Base-by-base conservation (phyloP, 2,329 filamentous ascomycete species). In the Colletotrichum magnum region DNA sequence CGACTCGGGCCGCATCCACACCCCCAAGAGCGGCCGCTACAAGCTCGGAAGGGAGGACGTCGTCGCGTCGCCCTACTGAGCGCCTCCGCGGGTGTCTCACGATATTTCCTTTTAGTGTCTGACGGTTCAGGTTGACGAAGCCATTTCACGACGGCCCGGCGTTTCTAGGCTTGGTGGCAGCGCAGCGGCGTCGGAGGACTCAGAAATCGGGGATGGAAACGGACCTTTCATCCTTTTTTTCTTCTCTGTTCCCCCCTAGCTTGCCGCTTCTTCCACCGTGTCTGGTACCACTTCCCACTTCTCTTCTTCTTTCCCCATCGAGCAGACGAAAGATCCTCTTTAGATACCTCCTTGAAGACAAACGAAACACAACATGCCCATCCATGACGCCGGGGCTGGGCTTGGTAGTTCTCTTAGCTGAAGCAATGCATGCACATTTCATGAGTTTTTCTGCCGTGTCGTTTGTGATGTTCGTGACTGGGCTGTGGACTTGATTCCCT, bases 1-100 rank as follows among this genome's bases (percentile, higher is more conserved):
- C 71, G 85, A 84, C 71, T 83, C 84, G 2, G 85, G 85, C 5
- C 81, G 88, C 2, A 84, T 91, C 56, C 84, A 85, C 1, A 88
- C 82, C 1, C 81, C 80, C 47, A 81, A 85, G 24, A 90, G 88
- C 71, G 86, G 88, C 2, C 85, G 90, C 24, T 93, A 93, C 76
- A 94, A 94, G 82, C 84, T 97, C 56, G 90, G 92, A 59, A 90
- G 89, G 77, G 92, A 94, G 50, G 94, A 97, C 65, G 91, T 98
- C 74, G 95, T 98, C 26, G 92, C 97, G 76, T 87, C 88, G 43
- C 86, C 87, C 13, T 91, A 87, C 74, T 90, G 78, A 78, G 53
- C 28, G 18, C 16, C 9, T 32, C 16, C 24, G 15, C 6, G 28
- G 13, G 2, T 12, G 6, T 18, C 9, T n/a, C 32, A 26, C 10